Conservation (phyloP, 768 basidiomycete species). For the Phaeotremella skinneri region DNA sequence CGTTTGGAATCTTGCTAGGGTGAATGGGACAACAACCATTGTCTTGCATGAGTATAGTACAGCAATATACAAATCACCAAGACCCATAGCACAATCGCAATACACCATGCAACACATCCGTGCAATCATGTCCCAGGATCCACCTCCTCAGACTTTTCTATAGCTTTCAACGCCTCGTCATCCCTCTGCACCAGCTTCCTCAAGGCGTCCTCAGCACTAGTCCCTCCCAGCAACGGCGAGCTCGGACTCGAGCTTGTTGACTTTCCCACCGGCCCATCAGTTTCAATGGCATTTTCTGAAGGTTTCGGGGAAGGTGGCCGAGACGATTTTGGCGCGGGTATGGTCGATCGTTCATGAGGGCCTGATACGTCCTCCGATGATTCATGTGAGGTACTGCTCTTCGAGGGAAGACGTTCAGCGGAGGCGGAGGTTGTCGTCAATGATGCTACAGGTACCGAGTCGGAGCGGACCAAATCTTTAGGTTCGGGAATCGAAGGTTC, state of each 20-base stretch:
- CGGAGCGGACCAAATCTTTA: neutral
- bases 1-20: too few species aligned
- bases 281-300: neutral
- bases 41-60: too few species aligned
- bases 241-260: neutral
- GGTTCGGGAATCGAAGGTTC: neutral
- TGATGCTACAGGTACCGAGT: slow-evolving; percentile 3
- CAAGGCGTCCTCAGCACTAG: slow-evolving; percentile 27
- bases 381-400: too few species aligned
- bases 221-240: neutral
- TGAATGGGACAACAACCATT: too few species aligned
- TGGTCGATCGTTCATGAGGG: too few species aligned
- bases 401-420: too few species aligned
- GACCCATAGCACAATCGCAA: too few species aligned
- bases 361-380: too few species aligned
- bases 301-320: neutral
- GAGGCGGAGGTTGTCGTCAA: too few species aligned
- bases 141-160: neutral
- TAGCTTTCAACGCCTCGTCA: slow-evolving; percentile 2
- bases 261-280: neutral
- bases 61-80: neutral
- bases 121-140: neutral
- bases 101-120: too few species aligned
- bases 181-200: slow-evolving; percentile 22
- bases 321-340: too few species aligned